Evolutionary conservation across 2,329 filamentous ascomycete genomes (phyloP), one percentile per base, ranked within the genome.

Genomic region (Penicillium aurantiogriseum): DNA sequence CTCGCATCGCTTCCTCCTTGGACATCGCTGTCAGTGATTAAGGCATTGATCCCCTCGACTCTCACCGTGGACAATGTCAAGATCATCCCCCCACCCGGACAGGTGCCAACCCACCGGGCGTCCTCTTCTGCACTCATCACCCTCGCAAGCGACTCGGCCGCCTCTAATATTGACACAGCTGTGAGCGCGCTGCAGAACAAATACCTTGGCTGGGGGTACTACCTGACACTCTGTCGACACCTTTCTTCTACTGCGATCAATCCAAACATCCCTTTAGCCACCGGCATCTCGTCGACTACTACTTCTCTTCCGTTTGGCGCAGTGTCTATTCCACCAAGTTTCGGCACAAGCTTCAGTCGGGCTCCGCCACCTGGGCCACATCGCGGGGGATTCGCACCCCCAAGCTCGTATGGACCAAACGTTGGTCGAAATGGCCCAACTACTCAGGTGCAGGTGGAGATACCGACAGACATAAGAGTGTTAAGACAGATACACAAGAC

Each of bases 401-500:
- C 91, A 1, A 76, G 85, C 1, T 91, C 88, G 1, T 93, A 91
- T 64, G 80, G 74, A n/a, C 63, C 73, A 71, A 75, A 51, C 63
- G 78, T 62, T 69, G 77, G 77, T 23, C 77, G 78, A 60, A 75
- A 81, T 40, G 78, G 74, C 4, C 75, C 88, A 19, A 78, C 84
- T 7, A 71, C 73, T 27, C 84, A 90, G 63, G 88, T 92, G 29
- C 86, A 88, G 2, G 88, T 96, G 13, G 85, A 85, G 60, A 82
- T 88, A 7, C 93, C 93, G 1, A 82, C 84, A 6, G 89, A 97
- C 65, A 83, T 96, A 49, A 88, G 86, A 63, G 88, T 89, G 60
- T 79, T 97, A 0, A 87, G 87, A 57, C 82, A 95, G 44, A 95
- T 97, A 59, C 93, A 97, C 76, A 92, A 89, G 71, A 89, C 92